phyloP scores from a whole-genome alignment of 306 rosid species.

The Ochetophila trinervis region DNA sequence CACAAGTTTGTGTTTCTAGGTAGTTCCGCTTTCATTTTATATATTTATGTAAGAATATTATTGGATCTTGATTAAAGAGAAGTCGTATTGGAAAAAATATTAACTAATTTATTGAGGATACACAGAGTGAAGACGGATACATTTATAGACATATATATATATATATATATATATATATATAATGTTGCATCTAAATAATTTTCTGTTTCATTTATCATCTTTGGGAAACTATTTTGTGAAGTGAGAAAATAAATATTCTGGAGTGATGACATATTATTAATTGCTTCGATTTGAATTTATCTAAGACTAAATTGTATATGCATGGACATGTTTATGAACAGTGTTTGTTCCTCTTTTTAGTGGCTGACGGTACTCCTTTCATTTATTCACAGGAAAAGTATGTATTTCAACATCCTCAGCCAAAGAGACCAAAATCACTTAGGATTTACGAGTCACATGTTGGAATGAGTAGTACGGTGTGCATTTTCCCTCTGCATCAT shows the following conservation, averaged over 20 bases:
- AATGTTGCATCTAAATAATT: too few relatives aligned
- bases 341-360: conserved; percentile 15
- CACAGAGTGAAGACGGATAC: too few relatives aligned
- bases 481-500: conserved; percentile 33
- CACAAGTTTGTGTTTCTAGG: neutral
- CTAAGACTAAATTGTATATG: neutral
- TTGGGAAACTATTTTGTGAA: conserved; percentile 6
- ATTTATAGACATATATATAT: too few relatives aligned
- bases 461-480: conserved; percentile 99
- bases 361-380: conserved; percentile 20
- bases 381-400: conserved; percentile 64
- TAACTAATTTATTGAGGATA: neutral
- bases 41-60: neutral
- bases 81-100: conserved; percentile 9
- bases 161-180: too few relatives aligned
- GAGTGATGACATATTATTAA: conserved; percentile 1
- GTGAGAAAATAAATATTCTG: conserved; percentile 1
- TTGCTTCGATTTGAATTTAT: neutral
- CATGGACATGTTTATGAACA: neutral
- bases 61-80: conserved; percentile 18
- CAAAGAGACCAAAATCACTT: conserved; percentile 85
- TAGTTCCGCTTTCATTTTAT: neutral
- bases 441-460: conserved; percentile 91
- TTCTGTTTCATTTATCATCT: too few relatives aligned
- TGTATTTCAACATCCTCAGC: conserved; percentile 78